Percentiles rank a stretch among this genome's conserved stretches.
phyloP scores from a whole-genome alignment of 2,329 filamentous ascomycete genomes.

The Colletotrichum cereale region DNA sequence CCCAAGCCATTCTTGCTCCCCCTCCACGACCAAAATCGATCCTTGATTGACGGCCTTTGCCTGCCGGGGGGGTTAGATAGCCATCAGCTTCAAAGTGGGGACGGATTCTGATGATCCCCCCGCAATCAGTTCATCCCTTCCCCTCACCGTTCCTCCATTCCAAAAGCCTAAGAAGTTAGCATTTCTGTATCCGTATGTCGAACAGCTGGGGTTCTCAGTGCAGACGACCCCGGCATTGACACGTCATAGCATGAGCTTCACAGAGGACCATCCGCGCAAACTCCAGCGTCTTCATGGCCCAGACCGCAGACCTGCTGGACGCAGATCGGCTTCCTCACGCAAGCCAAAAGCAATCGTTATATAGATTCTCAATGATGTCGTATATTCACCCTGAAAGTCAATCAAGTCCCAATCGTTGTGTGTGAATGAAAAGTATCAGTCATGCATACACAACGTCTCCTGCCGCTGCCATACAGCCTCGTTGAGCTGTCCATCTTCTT shows the following conservation, averaged over 20 bases:
- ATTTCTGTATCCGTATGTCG: background rate
- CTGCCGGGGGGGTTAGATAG: conserved; percentile 31
- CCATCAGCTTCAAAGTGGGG: conserved; percentile 39
- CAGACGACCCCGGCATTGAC: conserved; percentile 19
- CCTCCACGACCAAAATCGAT: conserved; percentile 1
- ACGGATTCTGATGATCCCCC: conserved; percentile 23
- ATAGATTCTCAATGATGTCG: background rate
- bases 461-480: conserved; percentile 39
- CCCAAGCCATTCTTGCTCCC: background rate
- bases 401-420: no score
- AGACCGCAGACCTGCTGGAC: conserved; percentile 2
- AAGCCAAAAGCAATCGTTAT: background rate
- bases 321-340: background rate
- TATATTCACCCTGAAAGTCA: background rate
- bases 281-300: background rate
- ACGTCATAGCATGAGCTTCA: background rate
- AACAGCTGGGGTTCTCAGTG: conserved; percentile 15
- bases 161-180: background rate
- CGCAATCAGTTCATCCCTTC: conserved; percentile 27
- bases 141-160: conserved; percentile 24
- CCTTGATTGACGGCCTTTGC: conserved; percentile 11
- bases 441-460: conserved; percentile 28
- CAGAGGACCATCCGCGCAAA: background rate
- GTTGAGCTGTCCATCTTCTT: conserved; percentile 60
- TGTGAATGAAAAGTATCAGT: background rate